These are phyloP conservation scores for Spiraea crenata DNA, from an alignment of 331 rosid genomes.

Conservation along the genomic window DNA sequence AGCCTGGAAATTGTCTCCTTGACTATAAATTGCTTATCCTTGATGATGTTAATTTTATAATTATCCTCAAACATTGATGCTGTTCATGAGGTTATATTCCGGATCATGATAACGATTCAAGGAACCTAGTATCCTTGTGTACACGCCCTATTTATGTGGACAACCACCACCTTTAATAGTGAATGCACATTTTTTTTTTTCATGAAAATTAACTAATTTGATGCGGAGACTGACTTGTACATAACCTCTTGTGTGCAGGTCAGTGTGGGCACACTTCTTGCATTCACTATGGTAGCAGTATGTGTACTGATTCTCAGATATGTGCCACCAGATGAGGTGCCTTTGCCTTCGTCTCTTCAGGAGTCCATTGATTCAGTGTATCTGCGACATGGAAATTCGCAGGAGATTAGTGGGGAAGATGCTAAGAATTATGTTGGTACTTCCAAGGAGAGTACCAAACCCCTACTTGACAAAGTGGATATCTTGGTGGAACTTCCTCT, in stretches of 20 bases:
- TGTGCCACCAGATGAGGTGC: constrained; percentile 81
- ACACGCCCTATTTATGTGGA: not conserved
- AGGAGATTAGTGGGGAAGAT: constrained; percentile 34
- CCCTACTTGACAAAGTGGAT: constrained; percentile 46
- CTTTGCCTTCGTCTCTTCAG: constrained; percentile 58
- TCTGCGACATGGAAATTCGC: constrained; percentile 10
- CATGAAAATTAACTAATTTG: not conserved
- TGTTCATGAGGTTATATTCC: not conserved
- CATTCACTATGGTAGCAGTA: constrained; percentile 79
- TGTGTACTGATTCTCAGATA: constrained; percentile 83
- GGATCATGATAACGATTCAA: constrained; percentile 7
- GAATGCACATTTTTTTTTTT: not conserved
- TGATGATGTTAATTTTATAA: not conserved
- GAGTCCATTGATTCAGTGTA: constrained; percentile 51
- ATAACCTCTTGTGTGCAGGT: constrained; percentile 49
- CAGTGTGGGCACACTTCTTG: constrained; percentile 93
- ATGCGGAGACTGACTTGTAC: constrained; percentile 15
- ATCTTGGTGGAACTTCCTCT: constrained; percentile 45
- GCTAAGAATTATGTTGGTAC: constrained; percentile 23
- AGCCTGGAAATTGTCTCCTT: not conserved
- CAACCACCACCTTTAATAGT: not conserved
- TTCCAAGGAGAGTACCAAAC: constrained; percentile 37
- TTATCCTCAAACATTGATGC: not conserved
- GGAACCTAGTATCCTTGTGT: not conserved
- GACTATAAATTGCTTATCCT: not conserved